phyloP scores from a whole-genome alignment of 805 yeast genomes.

The Saccharomycopsis sp. region DNA sequence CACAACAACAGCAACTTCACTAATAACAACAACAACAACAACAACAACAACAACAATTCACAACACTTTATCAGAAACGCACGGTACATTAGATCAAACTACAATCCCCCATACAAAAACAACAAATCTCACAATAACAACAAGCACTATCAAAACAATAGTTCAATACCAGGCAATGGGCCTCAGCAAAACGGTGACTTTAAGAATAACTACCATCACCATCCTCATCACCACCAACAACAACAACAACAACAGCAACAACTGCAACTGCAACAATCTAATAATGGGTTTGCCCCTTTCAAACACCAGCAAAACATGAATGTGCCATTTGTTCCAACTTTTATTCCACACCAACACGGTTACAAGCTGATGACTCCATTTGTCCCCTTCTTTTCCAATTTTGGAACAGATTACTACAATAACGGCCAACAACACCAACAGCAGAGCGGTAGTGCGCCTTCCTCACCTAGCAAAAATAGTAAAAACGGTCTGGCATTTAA shows the following conservation, averaged over 20 bases:
- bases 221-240: too few relatives aligned
- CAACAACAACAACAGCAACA: slow-evolving; percentile 13
- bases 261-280: slow-evolving; percentile 7
- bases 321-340: slow-evolving; percentile 13
- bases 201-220: slow-evolving; percentile 8
- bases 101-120: slow-evolving; percentile 14
- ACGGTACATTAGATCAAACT: slow-evolving; percentile 13
- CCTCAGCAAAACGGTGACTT: slow-evolving; percentile 8
- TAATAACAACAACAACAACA: too few relatives aligned
- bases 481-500: too few relatives aligned
- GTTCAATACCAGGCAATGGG: too few relatives aligned
- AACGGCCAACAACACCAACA: background rate
- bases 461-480: too few relatives aligned
- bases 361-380: slow-evolving; percentile 6
- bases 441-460: too few relatives aligned
- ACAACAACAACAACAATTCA: too few relatives aligned
- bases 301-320: slow-evolving; percentile 8
- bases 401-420: too few relatives aligned
- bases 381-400: slow-evolving; percentile 2
- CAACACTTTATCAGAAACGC: slow-evolving; percentile 18
- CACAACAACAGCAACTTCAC: slow-evolving; percentile 13
- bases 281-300: slow-evolving; percentile 9
- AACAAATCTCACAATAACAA: slow-evolving; percentile 10
- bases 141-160: slow-evolving; percentile 16
- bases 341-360: slow-evolving; percentile 13